Evolutionary conservation across 2,329 filamentous ascomycete genomes (phyloP).

Genomic region (Phaeosphaeria sp.): DNA sequence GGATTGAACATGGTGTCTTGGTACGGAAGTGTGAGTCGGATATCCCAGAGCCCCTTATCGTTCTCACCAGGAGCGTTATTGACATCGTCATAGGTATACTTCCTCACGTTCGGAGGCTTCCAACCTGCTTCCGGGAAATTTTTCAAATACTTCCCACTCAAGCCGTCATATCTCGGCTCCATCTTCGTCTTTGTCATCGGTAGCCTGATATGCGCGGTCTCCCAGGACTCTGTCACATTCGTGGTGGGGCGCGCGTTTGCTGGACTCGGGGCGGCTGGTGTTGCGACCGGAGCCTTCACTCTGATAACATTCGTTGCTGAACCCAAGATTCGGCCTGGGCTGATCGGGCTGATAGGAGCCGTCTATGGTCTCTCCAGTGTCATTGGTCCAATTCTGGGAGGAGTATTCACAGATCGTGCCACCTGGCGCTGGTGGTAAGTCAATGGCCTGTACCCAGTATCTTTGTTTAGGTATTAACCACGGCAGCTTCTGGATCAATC

Average conservation of each 20-base stretch:
- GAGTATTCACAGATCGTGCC: conserved; percentile 46
- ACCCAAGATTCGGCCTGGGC: conserved; percentile 49
- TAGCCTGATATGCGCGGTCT: conserved; percentile 59
- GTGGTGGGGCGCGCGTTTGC: conserved; percentile 51
- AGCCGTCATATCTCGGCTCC: conserved; percentile 42
- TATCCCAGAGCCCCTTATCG: too few species aligned
- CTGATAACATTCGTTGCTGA: conserved; percentile 54
- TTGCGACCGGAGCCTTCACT: conserved; percentile 39
- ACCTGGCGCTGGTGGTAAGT: conserved; percentile 51
- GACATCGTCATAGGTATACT: too few species aligned
- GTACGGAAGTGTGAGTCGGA: conserved; percentile 39
- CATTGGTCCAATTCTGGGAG: conserved; percentile 52
- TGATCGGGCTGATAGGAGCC: conserved; percentile 46
- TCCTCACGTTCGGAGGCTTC: conserved; percentile 53
- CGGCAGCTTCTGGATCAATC: conserved; percentile 51
- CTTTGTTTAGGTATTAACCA: not conserved
- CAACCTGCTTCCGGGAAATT: conserved; percentile 56
- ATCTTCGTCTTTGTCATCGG: conserved; percentile 62
- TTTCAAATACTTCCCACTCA: conserved; percentile 55
- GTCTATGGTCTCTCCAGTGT: conserved; percentile 46
- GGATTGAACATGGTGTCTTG: conserved; percentile 29
- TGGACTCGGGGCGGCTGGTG: conserved; percentile 48
- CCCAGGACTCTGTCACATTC: conserved; percentile 43
- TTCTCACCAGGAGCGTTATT: too few species aligned
- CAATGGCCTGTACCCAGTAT: not conserved